Evolutionary conservation across 1,284 basidiomycete genomes (phyloP).

Genomic region (Melampsora americana): DNA sequence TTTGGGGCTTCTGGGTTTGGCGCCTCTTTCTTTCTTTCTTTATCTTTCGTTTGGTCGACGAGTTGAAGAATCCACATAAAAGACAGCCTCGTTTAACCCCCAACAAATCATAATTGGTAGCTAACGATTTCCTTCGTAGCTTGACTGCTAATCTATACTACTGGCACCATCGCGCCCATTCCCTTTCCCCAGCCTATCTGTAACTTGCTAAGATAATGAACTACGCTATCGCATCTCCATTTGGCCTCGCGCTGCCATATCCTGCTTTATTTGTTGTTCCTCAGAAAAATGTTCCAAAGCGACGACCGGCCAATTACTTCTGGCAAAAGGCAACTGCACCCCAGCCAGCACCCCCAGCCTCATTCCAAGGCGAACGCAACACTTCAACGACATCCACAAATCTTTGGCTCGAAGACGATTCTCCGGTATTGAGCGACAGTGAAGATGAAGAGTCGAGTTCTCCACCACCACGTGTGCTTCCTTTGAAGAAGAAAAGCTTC

Average conservation of each 20-base stretch:
- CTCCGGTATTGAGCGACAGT: constrained; percentile 33
- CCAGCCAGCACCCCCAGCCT: neutral
- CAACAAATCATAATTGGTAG: too few species aligned
- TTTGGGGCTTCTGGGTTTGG: too few species aligned
- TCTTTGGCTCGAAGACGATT: neutral
- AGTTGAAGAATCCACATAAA: too few species aligned
- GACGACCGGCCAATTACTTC: constrained; percentile 25
- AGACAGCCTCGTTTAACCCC: too few species aligned
- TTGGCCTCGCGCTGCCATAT: neutral
- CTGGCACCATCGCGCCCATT: too few species aligned
- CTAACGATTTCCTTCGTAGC: too few species aligned
- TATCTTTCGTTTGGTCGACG: too few species aligned
- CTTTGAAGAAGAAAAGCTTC: constrained; percentile 9
- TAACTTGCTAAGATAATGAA: neutral
- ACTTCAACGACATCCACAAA: neutral
- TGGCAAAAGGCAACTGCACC: constrained; percentile 18
- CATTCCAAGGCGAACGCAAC: neutral
- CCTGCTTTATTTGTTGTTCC: constrained; percentile 4
- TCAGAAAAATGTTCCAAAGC: neutral
- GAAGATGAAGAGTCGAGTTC: constrained; percentile 5
- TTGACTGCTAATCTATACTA: too few species aligned
- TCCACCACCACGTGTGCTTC: neutral
- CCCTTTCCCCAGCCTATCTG: neutral
- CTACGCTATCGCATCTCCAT: neutral
- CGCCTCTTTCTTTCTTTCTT: too few species aligned